Evolutionary conservation across 2,329 filamentous ascomycete genomes (phyloP), one percentile per base, ranked within the genome.

Genomic region (Alternaria solani): DNA sequence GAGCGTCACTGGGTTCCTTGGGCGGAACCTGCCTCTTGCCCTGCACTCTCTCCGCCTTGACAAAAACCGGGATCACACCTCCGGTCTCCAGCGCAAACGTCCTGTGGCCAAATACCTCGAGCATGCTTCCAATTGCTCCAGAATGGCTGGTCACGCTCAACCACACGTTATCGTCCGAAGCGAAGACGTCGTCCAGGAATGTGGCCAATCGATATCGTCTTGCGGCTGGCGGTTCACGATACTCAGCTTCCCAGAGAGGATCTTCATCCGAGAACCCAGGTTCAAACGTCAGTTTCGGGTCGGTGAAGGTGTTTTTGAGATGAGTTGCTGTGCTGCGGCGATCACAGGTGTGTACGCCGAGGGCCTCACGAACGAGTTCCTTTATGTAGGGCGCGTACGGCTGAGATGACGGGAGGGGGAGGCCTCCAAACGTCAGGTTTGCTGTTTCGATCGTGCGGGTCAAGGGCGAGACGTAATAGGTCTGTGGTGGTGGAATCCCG

Each of bases 341-440:
- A 75, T 92, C 88, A 71, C 90, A 92, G 0, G 89, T 91, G 70
- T 91, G 89, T 18, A 88, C 84, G 51, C 86, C 88, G 51, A 91
- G 85, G 3, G 85, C 85, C 75, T 92, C 90, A 32, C 89, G 83
- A 63, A 91, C 79, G 30, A 86, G 75, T 71, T 91, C 89, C 76
- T 90, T 90, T 60, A 91, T 80, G 6, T 81, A 77, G 0, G 88
- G 89, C 2, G 75, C 76, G 69, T 90, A 91, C 0, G 81, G 82
- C 11, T 74, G 73, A 2, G 78, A 71, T 2, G 74, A 65, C 0
- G 87, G 87, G 1, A 90, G 71, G 0, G 79, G 66, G 4, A 91
- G 80, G 14, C 75, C 79, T 3, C 72, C 70, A 73, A 89, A 92
- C 3, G 88, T 89, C 30, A 88, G 74, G 60, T 88, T 83, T 18